A percentile compares a stretch with the other conserved stretches of the same genome.
Conservation (phyloP, 2,329 filamentous ascomycete species). For the Thermomyces lanuginosus region DNA sequence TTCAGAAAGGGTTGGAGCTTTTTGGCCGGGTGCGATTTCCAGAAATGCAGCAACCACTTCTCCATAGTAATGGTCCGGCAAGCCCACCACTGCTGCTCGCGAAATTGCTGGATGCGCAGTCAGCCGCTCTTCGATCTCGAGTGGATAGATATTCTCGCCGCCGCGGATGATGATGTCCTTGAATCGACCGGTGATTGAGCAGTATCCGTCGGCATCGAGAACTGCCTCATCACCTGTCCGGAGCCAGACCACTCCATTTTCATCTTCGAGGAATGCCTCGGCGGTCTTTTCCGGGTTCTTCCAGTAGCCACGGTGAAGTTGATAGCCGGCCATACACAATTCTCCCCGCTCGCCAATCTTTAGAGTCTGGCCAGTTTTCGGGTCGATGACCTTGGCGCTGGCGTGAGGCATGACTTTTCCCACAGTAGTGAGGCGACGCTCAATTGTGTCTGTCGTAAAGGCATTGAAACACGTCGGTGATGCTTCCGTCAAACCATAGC, state of each 20-base stretch:
- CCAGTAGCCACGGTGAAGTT: conserved; percentile 43
- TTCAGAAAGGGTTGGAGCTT: conserved; percentile 35
- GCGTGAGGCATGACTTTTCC: conserved; percentile 62
- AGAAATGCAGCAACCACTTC: conserved; percentile 55
- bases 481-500: conserved; percentile 57
- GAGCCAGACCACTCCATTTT: conserved; percentile 42
- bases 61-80: conserved; percentile 54
- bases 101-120: conserved; percentile 45
- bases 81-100: conserved; percentile 52
- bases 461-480: conserved; percentile 70
- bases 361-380: conserved; percentile 41
- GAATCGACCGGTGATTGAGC: conserved; percentile 56
- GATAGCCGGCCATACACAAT: conserved; percentile 63
- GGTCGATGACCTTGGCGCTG: conserved; percentile 59
- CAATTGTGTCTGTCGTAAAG: conserved; percentile 54
- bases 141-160: conserved; percentile 57
- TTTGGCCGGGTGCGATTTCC: conserved; percentile 15
- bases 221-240: conserved; percentile 46
- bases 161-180: conserved; percentile 68
- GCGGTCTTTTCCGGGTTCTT: conserved; percentile 41
- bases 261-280: conserved; percentile 53
- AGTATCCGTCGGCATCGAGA: conserved; percentile 45
- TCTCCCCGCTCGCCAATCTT: conserved; percentile 54
- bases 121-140: conserved; percentile 62
- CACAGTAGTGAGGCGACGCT: conserved; percentile 52